These are phyloP conservation scores for Urochloa ruziziensis DNA, from an alignment of 176 grass and related monocot genomes.

Conservation along the genomic window DNA sequence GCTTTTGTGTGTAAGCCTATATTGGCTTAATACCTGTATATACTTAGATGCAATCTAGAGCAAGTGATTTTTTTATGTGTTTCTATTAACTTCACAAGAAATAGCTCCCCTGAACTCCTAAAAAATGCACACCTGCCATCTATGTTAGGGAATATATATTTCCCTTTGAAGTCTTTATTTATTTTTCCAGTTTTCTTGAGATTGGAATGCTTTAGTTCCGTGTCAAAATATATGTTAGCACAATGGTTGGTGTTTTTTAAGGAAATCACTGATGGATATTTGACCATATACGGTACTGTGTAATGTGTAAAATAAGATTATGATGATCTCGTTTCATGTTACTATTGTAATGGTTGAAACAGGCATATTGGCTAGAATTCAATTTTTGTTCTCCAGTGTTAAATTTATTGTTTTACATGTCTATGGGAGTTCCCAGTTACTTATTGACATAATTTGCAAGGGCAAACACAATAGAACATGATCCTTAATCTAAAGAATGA, in stretches of 20 bases:
- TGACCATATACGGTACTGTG: not conserved
- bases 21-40: not conserved
- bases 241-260: not conserved
- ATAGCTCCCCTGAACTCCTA: not conserved
- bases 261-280: not conserved
- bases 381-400: not conserved
- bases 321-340: not conserved
- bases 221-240: constrained; percentile 9
- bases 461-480: not conserved
- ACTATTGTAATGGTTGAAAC: not conserved
- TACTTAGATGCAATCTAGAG: not conserved
- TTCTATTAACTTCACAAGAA: constrained; percentile 4
- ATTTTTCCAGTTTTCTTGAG: not conserved
- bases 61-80: not conserved
- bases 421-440: not conserved
- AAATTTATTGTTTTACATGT: not conserved
- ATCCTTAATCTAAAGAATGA: not conserved
- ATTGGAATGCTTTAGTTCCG: not conserved
- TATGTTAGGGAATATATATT: not conserved
- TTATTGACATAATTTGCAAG: not conserved
- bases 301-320: not conserved
- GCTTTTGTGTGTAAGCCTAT: constrained; percentile 2
- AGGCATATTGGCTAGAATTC: not conserved
- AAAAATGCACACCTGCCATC: not conserved
- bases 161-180: not conserved